phyloP scores from a whole-genome alignment of 106 monocot genomes.

The Narthecium ossifragum region DNA sequence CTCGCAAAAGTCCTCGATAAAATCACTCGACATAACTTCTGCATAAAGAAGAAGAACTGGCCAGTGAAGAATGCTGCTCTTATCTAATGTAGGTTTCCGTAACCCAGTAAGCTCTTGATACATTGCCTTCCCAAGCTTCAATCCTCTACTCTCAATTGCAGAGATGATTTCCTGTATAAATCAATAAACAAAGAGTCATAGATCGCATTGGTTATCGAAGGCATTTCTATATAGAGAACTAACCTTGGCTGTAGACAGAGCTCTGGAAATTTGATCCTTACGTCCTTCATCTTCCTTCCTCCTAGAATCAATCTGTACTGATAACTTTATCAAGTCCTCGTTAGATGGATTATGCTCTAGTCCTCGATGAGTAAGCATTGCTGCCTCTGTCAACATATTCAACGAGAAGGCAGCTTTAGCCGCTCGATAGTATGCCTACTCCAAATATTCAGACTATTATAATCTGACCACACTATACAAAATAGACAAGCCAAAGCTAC shows the following conservation, averaged over 20 bases:
- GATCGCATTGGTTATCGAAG: no score
- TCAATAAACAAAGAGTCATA: no score
- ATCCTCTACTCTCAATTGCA: constrained; percentile 64
- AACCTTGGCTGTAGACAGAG: constrained; percentile 69
- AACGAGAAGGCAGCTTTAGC: constrained; percentile 78
- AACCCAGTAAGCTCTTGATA: constrained; percentile 82
- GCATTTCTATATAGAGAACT: no score
- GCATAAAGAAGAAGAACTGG: constrained; percentile 97
- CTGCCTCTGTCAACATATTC: constrained; percentile 54
- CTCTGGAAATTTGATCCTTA: constrained; percentile 39
- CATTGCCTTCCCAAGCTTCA: constrained; percentile 70
- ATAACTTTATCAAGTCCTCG: constrained; percentile 72
- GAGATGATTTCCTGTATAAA: constrained; percentile 58
- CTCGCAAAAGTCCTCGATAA: constrained; percentile 94
- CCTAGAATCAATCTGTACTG: constrained; percentile 33
- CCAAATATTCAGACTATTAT: not conserved
- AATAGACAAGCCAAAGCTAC: not conserved
- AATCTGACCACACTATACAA: not conserved
- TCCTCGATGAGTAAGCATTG: constrained; percentile 60
- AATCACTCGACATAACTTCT: constrained; percentile 94
- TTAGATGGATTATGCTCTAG: constrained; percentile 58
- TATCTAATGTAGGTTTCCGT: constrained; percentile 62
- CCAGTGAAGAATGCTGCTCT: constrained; percentile 73
- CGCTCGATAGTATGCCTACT: constrained; percentile 85
- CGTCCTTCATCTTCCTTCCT: constrained; percentile 43